Base-by-base conservation (phyloP, 768 basidiomycete genomes). In the Mycena indigotica region DNA sequence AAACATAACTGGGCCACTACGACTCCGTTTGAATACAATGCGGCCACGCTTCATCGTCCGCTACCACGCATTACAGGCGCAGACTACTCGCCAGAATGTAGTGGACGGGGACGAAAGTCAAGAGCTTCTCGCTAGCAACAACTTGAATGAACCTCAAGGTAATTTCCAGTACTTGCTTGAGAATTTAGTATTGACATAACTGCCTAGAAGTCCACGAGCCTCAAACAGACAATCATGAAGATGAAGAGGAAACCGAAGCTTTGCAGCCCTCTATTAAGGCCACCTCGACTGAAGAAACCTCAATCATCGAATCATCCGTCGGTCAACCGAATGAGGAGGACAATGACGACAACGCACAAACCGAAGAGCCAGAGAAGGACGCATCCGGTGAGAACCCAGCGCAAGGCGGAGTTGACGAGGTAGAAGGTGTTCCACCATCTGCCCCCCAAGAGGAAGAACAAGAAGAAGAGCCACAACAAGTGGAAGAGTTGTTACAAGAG, bases 1-100 rank as follows among this genome's bases (percentile, higher is more conserved):
- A 66, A 80, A 81, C 60, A 69, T 87, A 55, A 60, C 73, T 63
- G 89, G 89, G 28, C 85, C 86, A 5, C 77, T 91, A 50, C 85
- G 85, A 39, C 73, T 89, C 41, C 77, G 76, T 51, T 70, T 90
- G 44, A 80, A 75, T 49, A 65, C 75, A 8, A 63, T 70, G 28
- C 60, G 70, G 0, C 84, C 88, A 29, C 80, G 89, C 48, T 90
- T 91, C 61, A 86, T 88, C 39, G 70, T 78, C 26, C 85, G 85
- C 46, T 91, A 86, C 66, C 85, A 84, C 55, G 66, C 77, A 30
- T 75, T 91, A 38, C 86, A 86, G 67, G 83, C 84, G 30, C 79
- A 86, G 57, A 72, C 88, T 3, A 49, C 69, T 21, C 70, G 70
- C 51, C 60, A 73, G 4, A 65, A 69, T 50, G 25, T 69, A 5